A percentile compares a stretch with the other conserved stretches of the same genome.
Evolutionary conservation across 129 eudicot genomes (phyloP).

Genomic region (Rutidosis leptorrhynchoides): DNA sequence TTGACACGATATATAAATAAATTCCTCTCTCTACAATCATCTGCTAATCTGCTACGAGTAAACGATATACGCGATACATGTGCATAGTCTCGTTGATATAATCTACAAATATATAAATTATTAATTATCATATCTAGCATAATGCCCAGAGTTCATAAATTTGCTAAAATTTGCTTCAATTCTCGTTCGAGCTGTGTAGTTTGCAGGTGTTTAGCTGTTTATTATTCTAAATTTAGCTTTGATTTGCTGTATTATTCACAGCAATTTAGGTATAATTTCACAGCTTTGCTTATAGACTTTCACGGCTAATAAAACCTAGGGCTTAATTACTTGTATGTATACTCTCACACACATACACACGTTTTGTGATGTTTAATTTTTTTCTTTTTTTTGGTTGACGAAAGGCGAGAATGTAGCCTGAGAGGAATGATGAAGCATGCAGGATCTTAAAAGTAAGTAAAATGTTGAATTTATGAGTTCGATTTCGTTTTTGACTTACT

Average conservation of each 20-base stretch:
- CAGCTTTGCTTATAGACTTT: background rate
- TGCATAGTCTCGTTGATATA: background rate
- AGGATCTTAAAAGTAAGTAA: conserved; percentile 28
- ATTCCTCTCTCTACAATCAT: background rate
- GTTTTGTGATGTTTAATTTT: conserved; percentile 17
- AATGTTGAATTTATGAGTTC: conserved; percentile 11
- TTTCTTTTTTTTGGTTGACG: conserved; percentile 17
- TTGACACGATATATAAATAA: no score
- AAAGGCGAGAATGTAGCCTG: conserved; percentile 22
- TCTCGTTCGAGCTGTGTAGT: background rate
- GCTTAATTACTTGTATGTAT: conserved; percentile 13
- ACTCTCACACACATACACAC: background rate
- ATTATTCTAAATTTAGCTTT: background rate
- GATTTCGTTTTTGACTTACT: conserved; percentile 2
- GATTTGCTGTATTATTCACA: background rate
- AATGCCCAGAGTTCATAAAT: background rate
- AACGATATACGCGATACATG: background rate
- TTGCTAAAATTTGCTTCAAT: conserved; percentile 9
- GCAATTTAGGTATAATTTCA: conserved; percentile 3
- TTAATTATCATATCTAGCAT: conserved; percentile 4
- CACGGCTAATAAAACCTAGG: conserved; percentile 17
- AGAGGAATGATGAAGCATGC: conserved; percentile 23
- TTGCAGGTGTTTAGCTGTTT: conserved; percentile 15
- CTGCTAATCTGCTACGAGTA: no score
- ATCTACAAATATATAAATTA: background rate